Conservation (phyloP, 1,284 basidiomycete genomes). For the Cutaneotrichosporon sp. region DNA sequence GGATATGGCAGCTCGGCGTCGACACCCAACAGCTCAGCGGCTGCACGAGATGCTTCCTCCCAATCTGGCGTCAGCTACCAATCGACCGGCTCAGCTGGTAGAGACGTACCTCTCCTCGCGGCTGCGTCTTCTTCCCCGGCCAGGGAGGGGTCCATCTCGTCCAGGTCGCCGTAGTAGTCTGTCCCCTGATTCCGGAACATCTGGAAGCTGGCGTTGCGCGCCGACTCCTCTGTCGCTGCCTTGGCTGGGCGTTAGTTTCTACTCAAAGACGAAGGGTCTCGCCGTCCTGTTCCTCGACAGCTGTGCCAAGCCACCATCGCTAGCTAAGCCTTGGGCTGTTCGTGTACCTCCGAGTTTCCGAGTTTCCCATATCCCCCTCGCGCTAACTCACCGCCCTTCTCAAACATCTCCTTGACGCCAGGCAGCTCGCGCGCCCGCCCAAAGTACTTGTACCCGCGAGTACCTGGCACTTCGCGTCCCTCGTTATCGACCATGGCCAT, state of each 20-base stretch:
- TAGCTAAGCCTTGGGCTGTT: too few relatives aligned
- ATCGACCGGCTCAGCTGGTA: background rate
- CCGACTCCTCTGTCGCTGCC: slow-evolving; percentile 79
- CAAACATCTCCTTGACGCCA: slow-evolving; percentile 90
- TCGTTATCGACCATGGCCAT: slow-evolving; percentile 90
- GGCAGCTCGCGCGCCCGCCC: slow-evolving; percentile 95
- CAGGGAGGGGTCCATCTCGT: slow-evolving; percentile 73
- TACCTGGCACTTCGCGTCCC: slow-evolving; percentile 90
- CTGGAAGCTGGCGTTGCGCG: slow-evolving; percentile 70
- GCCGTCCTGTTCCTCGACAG: too few relatives aligned
- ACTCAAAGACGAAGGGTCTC: too few relatives aligned
- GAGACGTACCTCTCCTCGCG: slow-evolving; percentile 68
- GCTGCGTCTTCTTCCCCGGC: slow-evolving; percentile 68
- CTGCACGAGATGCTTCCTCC: slow-evolving; percentile 58
- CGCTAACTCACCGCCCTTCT: slow-evolving; percentile 64
- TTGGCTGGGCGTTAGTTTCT: slow-evolving; percentile 53
- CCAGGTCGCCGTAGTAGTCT: slow-evolving; percentile 86
- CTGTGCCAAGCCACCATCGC: too few relatives aligned
- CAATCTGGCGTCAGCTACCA: slow-evolving; percentile 60
- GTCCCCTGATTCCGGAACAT: slow-evolving; percentile 86
- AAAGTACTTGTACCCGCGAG: slow-evolving; percentile 99
- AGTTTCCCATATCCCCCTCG: too few relatives aligned
- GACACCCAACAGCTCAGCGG: slow-evolving; percentile 28
- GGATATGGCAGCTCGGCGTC: slow-evolving; percentile 19
- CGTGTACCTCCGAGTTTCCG: too few relatives aligned